Evolutionary conservation across 176 grass and related monocot species (phyloP).

Genomic region (Poa pratensis): DNA sequence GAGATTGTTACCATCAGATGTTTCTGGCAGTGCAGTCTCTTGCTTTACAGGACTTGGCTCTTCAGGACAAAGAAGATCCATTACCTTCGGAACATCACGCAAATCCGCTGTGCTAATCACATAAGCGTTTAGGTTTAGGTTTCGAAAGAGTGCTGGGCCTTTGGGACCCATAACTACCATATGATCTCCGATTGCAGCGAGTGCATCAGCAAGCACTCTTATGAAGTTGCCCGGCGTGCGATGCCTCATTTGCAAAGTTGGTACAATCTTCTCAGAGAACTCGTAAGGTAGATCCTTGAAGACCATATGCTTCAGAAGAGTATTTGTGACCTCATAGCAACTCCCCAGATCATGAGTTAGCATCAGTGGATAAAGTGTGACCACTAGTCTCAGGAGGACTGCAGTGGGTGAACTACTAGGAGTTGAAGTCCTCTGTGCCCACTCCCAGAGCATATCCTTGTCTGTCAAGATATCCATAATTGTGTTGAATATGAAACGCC

Average conservation of each 20-base stretch:
- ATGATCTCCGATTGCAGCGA: constrained; percentile 51
- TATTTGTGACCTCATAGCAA: constrained; percentile 34
- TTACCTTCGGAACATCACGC: constrained; percentile 41
- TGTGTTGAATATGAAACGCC: constrained; percentile 34
- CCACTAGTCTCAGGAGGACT: constrained; percentile 60
- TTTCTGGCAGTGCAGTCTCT: not conserved
- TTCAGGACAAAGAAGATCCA: constrained; percentile 46
- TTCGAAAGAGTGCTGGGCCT: not conserved
- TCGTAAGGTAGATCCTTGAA: constrained; percentile 42
- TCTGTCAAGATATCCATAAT: constrained; percentile 34
- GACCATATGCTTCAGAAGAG: constrained; percentile 29
- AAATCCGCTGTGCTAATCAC: constrained; percentile 45
- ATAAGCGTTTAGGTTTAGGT: constrained; percentile 13
- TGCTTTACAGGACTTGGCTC: constrained; percentile 15
- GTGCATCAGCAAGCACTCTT: constrained; percentile 59
- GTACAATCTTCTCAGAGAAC: constrained; percentile 53
- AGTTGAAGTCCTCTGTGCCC: constrained; percentile 42
- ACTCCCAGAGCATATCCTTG: constrained; percentile 20
- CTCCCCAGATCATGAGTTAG: constrained; percentile 11
- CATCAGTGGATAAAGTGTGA: constrained; percentile 49
- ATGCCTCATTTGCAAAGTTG: not conserved
- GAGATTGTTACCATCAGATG: not conserved
- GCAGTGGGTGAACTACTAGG: not conserved
- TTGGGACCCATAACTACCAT: constrained; percentile 62
- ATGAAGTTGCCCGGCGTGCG: not conserved